phyloP scores from a whole-genome alignment of 2,329 filamentous ascomycete genomes.

The Apiospora malaysiana region DNA sequence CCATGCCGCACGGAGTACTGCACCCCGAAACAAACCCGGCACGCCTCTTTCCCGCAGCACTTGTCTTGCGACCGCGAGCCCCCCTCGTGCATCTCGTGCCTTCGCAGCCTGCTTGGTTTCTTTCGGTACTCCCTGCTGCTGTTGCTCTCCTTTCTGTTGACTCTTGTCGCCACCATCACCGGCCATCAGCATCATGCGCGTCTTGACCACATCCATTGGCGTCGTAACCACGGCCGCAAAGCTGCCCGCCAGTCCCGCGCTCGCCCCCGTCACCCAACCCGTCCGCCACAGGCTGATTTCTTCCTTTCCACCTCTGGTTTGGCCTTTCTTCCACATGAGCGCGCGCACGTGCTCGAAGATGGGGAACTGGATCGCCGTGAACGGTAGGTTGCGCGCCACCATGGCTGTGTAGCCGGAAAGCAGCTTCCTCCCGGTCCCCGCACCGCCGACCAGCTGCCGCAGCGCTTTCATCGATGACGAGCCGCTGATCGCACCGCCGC shows the following conservation, averaged over 20 bases:
- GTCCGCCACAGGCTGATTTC: constrained; percentile 62
- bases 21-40: constrained; percentile 79
- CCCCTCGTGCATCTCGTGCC: constrained; percentile 38
- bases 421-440: constrained; percentile 63
- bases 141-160: too few relatives aligned
- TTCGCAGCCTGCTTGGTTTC: constrained; percentile 35
- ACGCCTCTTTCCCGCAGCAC: constrained; percentile 72
- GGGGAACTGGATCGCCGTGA: constrained; percentile 85
- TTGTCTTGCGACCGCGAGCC: constrained; percentile 66
- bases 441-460: constrained; percentile 55
- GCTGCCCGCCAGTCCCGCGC: constrained; percentile 76
- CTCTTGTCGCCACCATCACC: constrained; percentile 42
- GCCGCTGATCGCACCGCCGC: constrained; percentile 29
- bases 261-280: constrained; percentile 72
- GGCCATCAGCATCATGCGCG: constrained; percentile 81
- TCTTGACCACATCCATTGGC: constrained; percentile 89
- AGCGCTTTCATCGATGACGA: constrained; percentile 57
- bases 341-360: constrained; percentile 77
- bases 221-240: constrained; percentile 83
- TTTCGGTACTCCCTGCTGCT: constrained; percentile 17
- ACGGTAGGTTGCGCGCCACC: constrained; percentile 80
- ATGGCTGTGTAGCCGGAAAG: constrained; percentile 80
- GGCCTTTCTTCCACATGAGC: constrained; percentile 48
- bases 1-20: constrained; percentile 75
- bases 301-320: background rate